Evolutionary conservation across 1,284 basidiomycete genomes (phyloP).

Genomic region (Austroboletus rostrupii): DNA sequence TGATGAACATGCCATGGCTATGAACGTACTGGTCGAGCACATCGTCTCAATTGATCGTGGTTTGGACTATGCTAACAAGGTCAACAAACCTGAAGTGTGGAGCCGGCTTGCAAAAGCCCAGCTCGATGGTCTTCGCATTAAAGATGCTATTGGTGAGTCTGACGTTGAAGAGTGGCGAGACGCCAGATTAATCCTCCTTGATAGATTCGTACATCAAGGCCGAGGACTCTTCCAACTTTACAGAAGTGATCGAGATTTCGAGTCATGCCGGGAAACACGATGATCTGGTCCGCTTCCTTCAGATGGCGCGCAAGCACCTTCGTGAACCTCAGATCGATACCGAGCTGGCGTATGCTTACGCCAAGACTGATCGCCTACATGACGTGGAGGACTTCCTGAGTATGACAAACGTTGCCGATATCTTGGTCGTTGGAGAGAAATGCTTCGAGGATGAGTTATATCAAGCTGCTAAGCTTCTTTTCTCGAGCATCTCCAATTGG

Average conservation of each 20-base stretch:
- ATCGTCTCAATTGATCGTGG: slow-evolving; percentile 98
- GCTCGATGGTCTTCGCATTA: slow-evolving; percentile 96
- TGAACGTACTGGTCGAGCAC: slow-evolving; percentile 97
- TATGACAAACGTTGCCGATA: slow-evolving; percentile 99
- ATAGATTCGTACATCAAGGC: slow-evolving; percentile 98
- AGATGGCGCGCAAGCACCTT: slow-evolving; percentile 98
- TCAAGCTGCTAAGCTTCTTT: slow-evolving; percentile 93
- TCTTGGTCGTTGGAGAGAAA: slow-evolving; percentile 96
- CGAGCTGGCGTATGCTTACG: slow-evolving; percentile 93
- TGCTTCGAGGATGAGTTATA: slow-evolving; percentile 99
- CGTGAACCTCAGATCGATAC: slow-evolving; percentile 99
- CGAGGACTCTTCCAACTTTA: slow-evolving; percentile 92
- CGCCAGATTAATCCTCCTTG: slow-evolving; percentile 8
- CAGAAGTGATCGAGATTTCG: slow-evolving; percentile 96
- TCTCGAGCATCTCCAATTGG: slow-evolving; percentile 98
- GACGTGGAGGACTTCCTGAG: slow-evolving; percentile 99
- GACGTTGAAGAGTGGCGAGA: neutral
- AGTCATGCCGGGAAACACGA: slow-evolving; percentile 97
- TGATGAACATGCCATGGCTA: slow-evolving; percentile 89
- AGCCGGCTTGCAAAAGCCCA: slow-evolving; percentile 98
- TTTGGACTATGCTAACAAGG: slow-evolving; percentile 93
- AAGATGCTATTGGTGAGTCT: slow-evolving; percentile 86
- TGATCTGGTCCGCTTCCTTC: slow-evolving; percentile 94
- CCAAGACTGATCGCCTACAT: slow-evolving; percentile 93
- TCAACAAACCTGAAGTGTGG: slow-evolving; percentile 97